Conservation (phyloP, 441 rosid species). For the Populus hybrid region DNA sequence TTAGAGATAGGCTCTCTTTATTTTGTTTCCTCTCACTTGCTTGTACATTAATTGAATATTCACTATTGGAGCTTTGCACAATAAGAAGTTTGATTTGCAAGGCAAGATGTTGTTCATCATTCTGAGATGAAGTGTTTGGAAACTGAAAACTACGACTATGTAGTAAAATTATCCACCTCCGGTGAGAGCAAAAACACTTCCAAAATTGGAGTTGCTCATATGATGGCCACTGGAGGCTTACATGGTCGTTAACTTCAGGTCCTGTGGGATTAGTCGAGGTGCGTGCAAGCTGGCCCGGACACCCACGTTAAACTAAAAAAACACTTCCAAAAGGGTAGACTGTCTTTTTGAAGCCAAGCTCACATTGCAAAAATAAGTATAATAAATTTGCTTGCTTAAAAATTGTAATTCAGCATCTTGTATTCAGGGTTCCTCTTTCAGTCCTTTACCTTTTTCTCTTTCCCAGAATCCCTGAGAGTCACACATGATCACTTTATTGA, state of each 20-base stretch:
- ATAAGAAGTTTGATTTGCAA: not conserved
- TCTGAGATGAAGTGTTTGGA: not conserved
- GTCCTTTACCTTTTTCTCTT: not conserved
- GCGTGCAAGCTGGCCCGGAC: too few relatives aligned
- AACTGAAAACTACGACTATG: not conserved
- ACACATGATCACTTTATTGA: not conserved
- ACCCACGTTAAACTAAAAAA: not conserved
- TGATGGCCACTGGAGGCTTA: too few relatives aligned
- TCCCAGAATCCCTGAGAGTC: not conserved
- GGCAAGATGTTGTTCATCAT: not conserved
- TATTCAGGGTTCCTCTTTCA: not conserved
- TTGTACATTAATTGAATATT: not conserved
- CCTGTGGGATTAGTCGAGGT: too few relatives aligned
- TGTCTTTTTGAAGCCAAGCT: too few relatives aligned
- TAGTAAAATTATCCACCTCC: not conserved
- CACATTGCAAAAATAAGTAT: not conserved
- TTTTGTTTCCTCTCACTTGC: not conserved
- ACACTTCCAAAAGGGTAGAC: not conserved
- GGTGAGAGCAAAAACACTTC: not conserved
- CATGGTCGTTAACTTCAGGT: too few relatives aligned
- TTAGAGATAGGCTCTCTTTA: not conserved
- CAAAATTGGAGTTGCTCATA: too few relatives aligned
- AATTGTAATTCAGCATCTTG: not conserved
- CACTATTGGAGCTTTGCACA: not conserved
- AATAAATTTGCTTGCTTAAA: not conserved